Conservation (phyloP, 192 early-diverging fungal species). For the Coemansia sp. region DNA sequence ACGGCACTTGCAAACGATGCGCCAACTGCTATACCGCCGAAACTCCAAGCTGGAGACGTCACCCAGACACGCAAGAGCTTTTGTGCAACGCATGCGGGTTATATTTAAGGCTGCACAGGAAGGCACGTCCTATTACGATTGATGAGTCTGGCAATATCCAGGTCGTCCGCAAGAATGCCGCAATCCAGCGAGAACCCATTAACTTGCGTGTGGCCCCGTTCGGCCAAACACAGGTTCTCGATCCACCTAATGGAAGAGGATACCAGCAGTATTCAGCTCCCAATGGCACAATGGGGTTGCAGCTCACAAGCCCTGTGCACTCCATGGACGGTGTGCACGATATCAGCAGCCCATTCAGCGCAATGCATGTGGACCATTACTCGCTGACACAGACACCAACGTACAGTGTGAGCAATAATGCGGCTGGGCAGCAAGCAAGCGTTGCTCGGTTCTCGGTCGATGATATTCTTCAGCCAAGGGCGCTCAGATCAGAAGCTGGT, state of each 20-base stretch:
- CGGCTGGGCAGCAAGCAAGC: background rate
- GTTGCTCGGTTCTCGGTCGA: background rate
- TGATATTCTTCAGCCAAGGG: background rate
- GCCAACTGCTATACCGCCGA: constrained; percentile 61
- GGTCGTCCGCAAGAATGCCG: constrained; percentile 51
- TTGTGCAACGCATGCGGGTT: constrained; percentile 70
- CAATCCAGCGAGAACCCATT: constrained; percentile 43
- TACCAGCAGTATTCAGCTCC: background rate
- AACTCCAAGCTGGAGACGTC: constrained; percentile 68
- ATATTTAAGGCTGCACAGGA: constrained; percentile 42
- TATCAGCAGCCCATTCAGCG: background rate
- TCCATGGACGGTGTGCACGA: background rate
- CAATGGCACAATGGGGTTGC: background rate
- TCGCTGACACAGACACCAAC: background rate
- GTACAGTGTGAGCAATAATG: background rate
- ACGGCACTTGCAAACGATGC: constrained; percentile 49
- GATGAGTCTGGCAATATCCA: constrained; percentile 42
- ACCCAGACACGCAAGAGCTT: constrained; percentile 59
- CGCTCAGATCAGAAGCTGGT: background rate
- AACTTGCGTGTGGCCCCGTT: constrained; percentile 13
- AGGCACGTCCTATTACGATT: constrained; percentile 35
- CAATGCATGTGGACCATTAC: constrained; percentile 2
- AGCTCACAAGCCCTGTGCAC: background rate
- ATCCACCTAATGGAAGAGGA: background rate
- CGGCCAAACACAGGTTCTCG: background rate